phyloP scores from a whole-genome alignment of 2,329 filamentous ascomycete genomes.

The Dendrostoma leiphaemia region DNA sequence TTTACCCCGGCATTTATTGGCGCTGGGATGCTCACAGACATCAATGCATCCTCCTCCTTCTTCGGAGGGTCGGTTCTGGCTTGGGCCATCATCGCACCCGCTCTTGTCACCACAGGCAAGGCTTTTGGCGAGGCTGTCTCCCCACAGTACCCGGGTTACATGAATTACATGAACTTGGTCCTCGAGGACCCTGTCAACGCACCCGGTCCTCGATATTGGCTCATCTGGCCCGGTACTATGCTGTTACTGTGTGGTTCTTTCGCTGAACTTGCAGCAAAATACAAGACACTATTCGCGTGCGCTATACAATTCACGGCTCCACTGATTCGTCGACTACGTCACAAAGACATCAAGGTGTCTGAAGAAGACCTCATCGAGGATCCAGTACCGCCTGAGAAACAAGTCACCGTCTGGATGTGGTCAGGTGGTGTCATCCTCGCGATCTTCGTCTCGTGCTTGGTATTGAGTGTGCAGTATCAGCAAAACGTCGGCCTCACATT shows the following conservation, averaged over 20 bases:
- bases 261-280: too few species aligned
- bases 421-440: constrained; percentile 44
- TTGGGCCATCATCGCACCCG: constrained; percentile 56
- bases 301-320: too few species aligned
- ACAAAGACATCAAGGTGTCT: constrained; percentile 44
- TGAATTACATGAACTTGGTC: constrained; percentile 32
- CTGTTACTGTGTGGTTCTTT: constrained; percentile 39
- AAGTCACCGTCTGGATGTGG: constrained; percentile 55
- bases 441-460: constrained; percentile 49
- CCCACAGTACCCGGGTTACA: constrained; percentile 41
- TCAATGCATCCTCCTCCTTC: constrained; percentile 58
- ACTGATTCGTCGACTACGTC: constrained; percentile 30
- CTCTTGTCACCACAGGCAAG: constrained; percentile 51
- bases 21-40: constrained; percentile 55
- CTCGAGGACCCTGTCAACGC: constrained; percentile 24
- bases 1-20: constrained; percentile 60
- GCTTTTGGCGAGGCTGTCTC: constrained; percentile 38
- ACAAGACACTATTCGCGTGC: too few species aligned
- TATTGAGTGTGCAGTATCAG: constrained; percentile 50
- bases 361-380: constrained; percentile 45
- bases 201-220: constrained; percentile 39
- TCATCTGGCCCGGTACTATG: constrained; percentile 40
- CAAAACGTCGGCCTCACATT: constrained; percentile 57
- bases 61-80: constrained; percentile 53
- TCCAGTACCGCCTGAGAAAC: constrained; percentile 42